These are phyloP conservation scores for Cyclotella distinguenda DNA, from an alignment of 108 stramenopile species.

Conservation along the genomic window DNA sequence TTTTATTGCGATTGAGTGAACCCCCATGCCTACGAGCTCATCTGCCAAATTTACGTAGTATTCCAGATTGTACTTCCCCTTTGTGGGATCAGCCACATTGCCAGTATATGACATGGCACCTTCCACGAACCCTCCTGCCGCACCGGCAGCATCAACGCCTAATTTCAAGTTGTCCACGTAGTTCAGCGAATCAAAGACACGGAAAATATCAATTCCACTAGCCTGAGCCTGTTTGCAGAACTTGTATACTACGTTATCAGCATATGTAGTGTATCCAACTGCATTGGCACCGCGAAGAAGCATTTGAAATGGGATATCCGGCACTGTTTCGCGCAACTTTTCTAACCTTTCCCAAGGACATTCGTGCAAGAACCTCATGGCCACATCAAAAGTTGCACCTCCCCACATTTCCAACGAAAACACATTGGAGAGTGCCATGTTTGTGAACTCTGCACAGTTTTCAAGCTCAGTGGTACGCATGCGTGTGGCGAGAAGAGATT, in stretches of 20 bases:
- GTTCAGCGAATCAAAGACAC: conserved; percentile 89
- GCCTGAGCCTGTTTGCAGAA: conserved; percentile 74
- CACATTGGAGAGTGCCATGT: conserved; percentile 66
- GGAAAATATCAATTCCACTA: conserved; percentile 87
- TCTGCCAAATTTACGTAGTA: conserved; percentile 79
- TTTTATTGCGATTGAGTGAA: conserved; percentile 82
- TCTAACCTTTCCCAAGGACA: conserved; percentile 85
- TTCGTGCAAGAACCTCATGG: conserved; percentile 86
- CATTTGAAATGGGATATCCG: conserved; percentile 85
- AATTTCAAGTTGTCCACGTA: conserved; percentile 83
- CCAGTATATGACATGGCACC: conserved; percentile 77
- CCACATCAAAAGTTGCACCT: conserved; percentile 96
- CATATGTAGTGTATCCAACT: conserved; percentile 85
- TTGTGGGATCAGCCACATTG: conserved; percentile 50
- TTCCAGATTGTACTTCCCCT: conserved; percentile 74
- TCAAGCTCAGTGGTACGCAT: conserved; percentile 90
- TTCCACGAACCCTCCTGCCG: conserved; percentile 83
- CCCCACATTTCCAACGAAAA: conserved; percentile 96
- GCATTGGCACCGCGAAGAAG: conserved; percentile 86
- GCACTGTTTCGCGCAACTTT: conserved; percentile 63
- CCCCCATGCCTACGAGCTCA: conserved; percentile 63
- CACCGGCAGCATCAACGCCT: conserved; percentile 80
- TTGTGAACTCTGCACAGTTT: conserved; percentile 81
- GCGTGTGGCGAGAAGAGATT: conserved; percentile 95
- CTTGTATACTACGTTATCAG: conserved; percentile 83